A percentile compares a stretch with the other conserved stretches of the same genome.
Conservation (phyloP, 169 alveolate genomes). For the Fabrea salina region DNA sequence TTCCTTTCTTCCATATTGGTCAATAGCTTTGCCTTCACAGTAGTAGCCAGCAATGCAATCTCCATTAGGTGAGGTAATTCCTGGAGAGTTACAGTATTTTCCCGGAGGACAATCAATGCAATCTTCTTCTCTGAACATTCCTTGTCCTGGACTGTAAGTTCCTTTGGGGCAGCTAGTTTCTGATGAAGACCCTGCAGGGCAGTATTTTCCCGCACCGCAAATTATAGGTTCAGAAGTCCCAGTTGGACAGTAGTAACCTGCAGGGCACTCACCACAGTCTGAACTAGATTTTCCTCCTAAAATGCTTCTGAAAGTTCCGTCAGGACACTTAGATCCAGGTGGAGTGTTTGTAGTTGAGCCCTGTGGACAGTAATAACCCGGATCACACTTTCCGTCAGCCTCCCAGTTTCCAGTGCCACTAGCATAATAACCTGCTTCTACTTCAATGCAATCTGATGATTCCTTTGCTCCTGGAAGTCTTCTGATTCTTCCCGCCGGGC, state of each 20-base stretch:
- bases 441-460: conserved; percentile 30
- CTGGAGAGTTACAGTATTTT: conserved; percentile 58
- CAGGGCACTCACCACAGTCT: conserved; percentile 44
- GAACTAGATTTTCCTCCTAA: conserved; percentile 8
- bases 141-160: conserved; percentile 43
- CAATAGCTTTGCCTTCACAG: conserved; percentile 52
- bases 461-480: not conserved
- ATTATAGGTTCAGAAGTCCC: conserved; percentile 38
- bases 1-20: conserved; percentile 40
- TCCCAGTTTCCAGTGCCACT: conserved; percentile 38
- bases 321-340: conserved; percentile 48
- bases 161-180: conserved; percentile 57
- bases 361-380: conserved; percentile 49
- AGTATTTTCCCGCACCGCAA: conserved; percentile 48
- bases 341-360: conserved; percentile 45
- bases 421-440: conserved; percentile 53
- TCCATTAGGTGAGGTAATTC: conserved; percentile 27
- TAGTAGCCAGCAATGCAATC: conserved; percentile 59
- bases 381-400: conserved; percentile 52
- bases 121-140: not conserved
- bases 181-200: conserved; percentile 49
- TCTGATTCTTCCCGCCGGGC: conserved; percentile 36
- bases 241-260: conserved; percentile 51
- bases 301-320: conserved; percentile 57
- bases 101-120: conserved; percentile 53